Base-by-base conservation (phyloP, 345 rosid species). In the Rhizophora mangle region DNA sequence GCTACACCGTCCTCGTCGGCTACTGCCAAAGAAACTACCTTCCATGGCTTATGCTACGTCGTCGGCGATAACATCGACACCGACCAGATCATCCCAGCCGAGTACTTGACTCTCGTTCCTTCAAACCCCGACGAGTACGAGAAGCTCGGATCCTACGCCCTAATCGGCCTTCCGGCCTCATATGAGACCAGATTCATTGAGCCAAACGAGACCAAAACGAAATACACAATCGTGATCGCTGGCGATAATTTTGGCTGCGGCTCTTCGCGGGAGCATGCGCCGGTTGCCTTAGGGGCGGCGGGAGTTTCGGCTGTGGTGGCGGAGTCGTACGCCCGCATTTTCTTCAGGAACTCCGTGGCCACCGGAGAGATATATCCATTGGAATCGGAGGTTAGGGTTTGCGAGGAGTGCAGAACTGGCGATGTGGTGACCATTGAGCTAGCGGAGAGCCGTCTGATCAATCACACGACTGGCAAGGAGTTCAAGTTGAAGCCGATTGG, bases 221-320 rank as follows among this genome's bases (percentile, higher is more conserved):
- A 81, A 65, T 93, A 86, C 83, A 53, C 89, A 0, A 89, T 93
- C 64, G 74, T 93, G 30, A 82, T 93, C 53, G 97, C 76, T 0
- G 98, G 97, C 2, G 94, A 83, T n/a, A 93, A 93, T 71, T 93
- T 93, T 43, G 97, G 98, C 19, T 93, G 98, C 60, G 98, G 97
- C 0, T 93, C 98, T 4, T 93, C 98, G 0, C 84, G 98, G 22
- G 98, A 93, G 80, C 98, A 91, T 72, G 98, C 97, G 5, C 98
- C 98, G 13, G 97, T 93, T 30, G 92, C 97, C 10, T 73, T 93
- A 0, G 98, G 98, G 0, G 98, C 98, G 3, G 94, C 98, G 4
- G 98, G 98, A 46, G 90, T 82, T 8, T 78, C 78, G 56, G 95
- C 90, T 1, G 91, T 91, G 65, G 90, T 91, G 24, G 96, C 97